Evolutionary conservation across 306 rosid genomes (phyloP), one percentile per base, ranked within the genome.

Genomic region (Vicia faba): DNA sequence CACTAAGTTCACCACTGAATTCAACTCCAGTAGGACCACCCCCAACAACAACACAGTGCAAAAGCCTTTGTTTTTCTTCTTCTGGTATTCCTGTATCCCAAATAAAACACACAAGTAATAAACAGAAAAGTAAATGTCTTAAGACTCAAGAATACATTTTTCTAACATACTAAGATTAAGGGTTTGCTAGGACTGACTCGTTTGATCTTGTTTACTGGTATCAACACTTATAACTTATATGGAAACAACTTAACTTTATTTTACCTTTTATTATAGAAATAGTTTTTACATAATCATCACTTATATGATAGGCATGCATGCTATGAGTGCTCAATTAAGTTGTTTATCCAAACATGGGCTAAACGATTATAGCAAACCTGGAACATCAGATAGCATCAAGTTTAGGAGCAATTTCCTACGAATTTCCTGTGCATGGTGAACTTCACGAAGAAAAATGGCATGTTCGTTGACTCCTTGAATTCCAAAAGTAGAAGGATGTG

Each of bases 11-110:
- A 61, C 99, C 97, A 53, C 99, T 93, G 83, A 93, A 93, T 75
- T 93, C 99, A 40, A 93, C 99, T 71, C 97, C 99, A 1, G 99
- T 93, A 36, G 97, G 99, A 72, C 99, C 99, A 35, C 99, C 99
- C 51, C 99, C 99, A 6, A 93, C 97, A 49, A 93, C 99, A 67
- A 93, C 99, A 72, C 95, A 93, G 45, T 93, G 99, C 56, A 93
- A 78, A 60, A 93, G 97, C 77, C 97, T 83, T 33, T 41, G 20
- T 29, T 93, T 93, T 77, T 93, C 99, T 66, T 76, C 92, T 75
- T 85, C 88, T 0, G 78, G 14, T 41, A 93, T 78, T 16, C 97
- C 99, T 93, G 85, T 68, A 61, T 60, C 81, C 71, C 71, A 74
- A 63, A 53, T 69, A 79, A 74, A 20, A 19, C 13, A 16, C 26